Conservation (phyloP, 495 filamentous ascomycete species). For the Hypoxylon trugodes region DNA sequence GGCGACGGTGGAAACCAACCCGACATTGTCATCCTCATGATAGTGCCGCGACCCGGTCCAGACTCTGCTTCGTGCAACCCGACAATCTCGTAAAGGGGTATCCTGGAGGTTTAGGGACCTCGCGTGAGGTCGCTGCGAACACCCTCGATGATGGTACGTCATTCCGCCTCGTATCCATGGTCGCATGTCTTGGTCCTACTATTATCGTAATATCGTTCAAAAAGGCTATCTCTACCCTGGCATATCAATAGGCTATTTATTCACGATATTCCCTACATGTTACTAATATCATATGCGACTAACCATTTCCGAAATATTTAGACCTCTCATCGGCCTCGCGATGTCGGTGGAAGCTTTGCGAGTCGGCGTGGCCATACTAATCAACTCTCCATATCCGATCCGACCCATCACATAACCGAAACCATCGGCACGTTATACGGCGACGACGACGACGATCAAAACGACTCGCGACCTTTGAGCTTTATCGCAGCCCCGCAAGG, state of each 20-base stretch:
- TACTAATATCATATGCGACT: constrained; percentile 20
- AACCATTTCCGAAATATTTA: constrained; percentile 38
- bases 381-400: constrained; percentile 66
- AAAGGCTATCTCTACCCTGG: background rate
- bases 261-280: background rate
- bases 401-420: constrained; percentile 95
- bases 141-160: constrained; percentile 50
- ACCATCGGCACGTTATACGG: constrained; percentile 97
- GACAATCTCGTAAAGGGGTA: constrained; percentile 43
- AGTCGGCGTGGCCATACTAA: constrained; percentile 63
- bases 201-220: constrained; percentile 12
- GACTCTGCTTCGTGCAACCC: constrained; percentile 45
- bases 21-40: constrained; percentile 47
- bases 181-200: constrained; percentile 30
- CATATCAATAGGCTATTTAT: background rate
- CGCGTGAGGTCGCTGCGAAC: constrained; percentile 46
- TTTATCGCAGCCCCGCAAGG: constrained; percentile 53
- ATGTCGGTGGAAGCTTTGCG: constrained; percentile 63
- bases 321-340: constrained; percentile 64
- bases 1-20: constrained; percentile 3
- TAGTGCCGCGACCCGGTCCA: constrained; percentile 43
- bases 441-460: constrained; percentile 71
- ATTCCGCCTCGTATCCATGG: constrained; percentile 11
- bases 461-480: constrained; percentile 56
- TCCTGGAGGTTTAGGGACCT: constrained; percentile 47